Evolutionary conservation across 169 alveolate species (phyloP).

Genomic region (Condylostoma magnum): DNA sequence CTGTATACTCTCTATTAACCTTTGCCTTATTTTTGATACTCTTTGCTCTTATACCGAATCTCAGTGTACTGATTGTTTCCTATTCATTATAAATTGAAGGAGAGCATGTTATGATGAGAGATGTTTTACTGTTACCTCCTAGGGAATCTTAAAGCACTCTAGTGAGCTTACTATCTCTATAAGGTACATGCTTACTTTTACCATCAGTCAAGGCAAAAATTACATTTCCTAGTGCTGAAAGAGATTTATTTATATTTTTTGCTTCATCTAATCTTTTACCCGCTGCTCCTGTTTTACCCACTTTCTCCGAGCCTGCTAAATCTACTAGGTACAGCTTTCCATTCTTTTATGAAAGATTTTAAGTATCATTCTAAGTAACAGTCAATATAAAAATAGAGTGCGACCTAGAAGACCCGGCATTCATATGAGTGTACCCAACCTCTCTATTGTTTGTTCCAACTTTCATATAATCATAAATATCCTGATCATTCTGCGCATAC

Average conservation of each 20-base stretch:
- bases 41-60: slow-evolving; percentile 89
- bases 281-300: slow-evolving; percentile 68
- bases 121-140: slow-evolving; percentile 88
- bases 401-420: slow-evolving; percentile 70
- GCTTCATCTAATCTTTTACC: slow-evolving; percentile 78
- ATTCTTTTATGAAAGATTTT: slow-evolving; percentile 64
- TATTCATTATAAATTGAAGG: slow-evolving; percentile 72
- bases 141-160: slow-evolving; percentile 80
- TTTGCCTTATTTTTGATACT: slow-evolving; percentile 85
- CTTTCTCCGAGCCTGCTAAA: slow-evolving; percentile 78
- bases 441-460: slow-evolving; percentile 80
- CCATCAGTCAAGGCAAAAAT: slow-evolving; percentile 73
- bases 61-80: slow-evolving; percentile 81
- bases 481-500: slow-evolving; percentile 73
- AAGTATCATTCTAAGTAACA: slow-evolving; percentile 62
- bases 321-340: slow-evolving; percentile 80
- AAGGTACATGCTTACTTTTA: slow-evolving; percentile 76
- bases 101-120: slow-evolving; percentile 82
- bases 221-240: slow-evolving; percentile 79
- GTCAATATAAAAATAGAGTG: slow-evolving; percentile 80
- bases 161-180: slow-evolving; percentile 86
- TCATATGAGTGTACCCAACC: slow-evolving; percentile 87
- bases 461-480: slow-evolving; percentile 81
- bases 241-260: slow-evolving; percentile 74
- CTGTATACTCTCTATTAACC: slow-evolving; percentile 78